Base-by-base conservation (phyloP, 2,329 filamentous ascomycete genomes). In the Fusarium sarcochroum region DNA sequence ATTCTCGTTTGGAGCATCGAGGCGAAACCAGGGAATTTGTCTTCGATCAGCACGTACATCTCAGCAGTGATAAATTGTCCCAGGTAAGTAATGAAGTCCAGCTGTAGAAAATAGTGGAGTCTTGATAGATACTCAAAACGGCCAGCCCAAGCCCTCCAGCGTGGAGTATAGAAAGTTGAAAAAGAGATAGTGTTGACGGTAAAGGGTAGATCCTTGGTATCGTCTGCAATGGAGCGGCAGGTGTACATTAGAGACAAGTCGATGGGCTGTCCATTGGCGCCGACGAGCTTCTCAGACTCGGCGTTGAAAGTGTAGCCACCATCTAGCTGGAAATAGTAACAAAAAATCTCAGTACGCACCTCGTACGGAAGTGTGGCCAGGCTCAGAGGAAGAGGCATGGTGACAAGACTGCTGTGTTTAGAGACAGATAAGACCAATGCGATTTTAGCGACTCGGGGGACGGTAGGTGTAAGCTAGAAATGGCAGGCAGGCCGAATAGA, bases 311-410 rank as follows among this genome's bases (percentile, higher is more conserved):
- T 32, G 20, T 63, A 63, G 4, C 57, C 57, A 9, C 27, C 50
- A 10, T 61, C 45, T 5, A 51, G 20, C 6, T 23, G 25, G 20
- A 61, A 63, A 21, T 47, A 47, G 9, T 42, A 10, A 6, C 5
- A 8, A 20, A 35, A 56, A 6, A 63, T 56, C 5, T 13, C 9
- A 15, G 5, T 4, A 11, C 32, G 30, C 4, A 61, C 14, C 4
- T 55, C 56, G 6, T 5, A 27, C 3, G 56, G 49, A n/a, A 63
- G 56, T 32, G 56, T 45, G 27, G 32, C 11, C 20, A 58, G 37
- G 6, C 18, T 35, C 5, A 11, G 17, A 6, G 5, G 20, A 9
- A 14, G 38, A 52, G 15, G 7, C 40, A 53, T 53, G 23, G 11
- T 21, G 37, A 5, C 5, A 30, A 13, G 27, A 30, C 5, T 30